Evolutionary conservation across 768 basidiomycete species (phyloP), one percentile per base, ranked within the genome.

Genomic region (Pulveroboletus sp.): DNA sequence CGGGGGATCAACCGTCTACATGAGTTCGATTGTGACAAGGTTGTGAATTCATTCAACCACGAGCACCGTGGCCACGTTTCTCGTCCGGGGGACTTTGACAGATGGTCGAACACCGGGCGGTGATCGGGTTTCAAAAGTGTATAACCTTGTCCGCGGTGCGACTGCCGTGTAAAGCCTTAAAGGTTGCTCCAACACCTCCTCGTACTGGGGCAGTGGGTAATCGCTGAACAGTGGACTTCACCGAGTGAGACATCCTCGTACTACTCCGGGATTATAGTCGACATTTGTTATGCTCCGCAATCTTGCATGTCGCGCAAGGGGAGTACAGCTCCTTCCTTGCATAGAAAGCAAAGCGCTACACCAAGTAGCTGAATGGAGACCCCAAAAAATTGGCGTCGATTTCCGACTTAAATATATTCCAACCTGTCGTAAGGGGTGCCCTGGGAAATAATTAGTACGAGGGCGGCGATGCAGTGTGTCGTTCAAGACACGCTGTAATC

Each of bases 21-120:
- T 43, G 44, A 32, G 39, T 35, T 17, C 50, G 51, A 24, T 39
- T 41, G 44, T 49, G 47, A 30, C 11, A 41, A 28, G 18, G 15
- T 17, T 46, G 49, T 14, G 39, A 18, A 33, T 54, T 47, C 26
- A n/a, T 45, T 24, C 31, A 53, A 43, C 46, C 40, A 26, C 17
- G 43, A 11, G 32, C 36, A 14, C 39, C 37, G 18, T 40, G 24
- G 35, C 47, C 59, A 13, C 27, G 47, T 40, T 33, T 51, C 14
- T 64, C 62, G 39, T 42, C 62, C 62, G 62, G 8, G 58, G 43
- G 51, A 9, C 41, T 53, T 13, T 59, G 47, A 5, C 57, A 55
- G 31, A 28, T 57, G 53, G 47, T 56, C 43, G 36, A 61, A 47
- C 18, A 61, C 17, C 2, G 41, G 17, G 11, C 17, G 30, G 10